A percentile compares a stretch with the other conserved stretches of the same genome.
These are phyloP conservation scores for Dentipellis sp. DNA, from an alignment of 768 basidiomycete species.

Conservation along the genomic window DNA sequence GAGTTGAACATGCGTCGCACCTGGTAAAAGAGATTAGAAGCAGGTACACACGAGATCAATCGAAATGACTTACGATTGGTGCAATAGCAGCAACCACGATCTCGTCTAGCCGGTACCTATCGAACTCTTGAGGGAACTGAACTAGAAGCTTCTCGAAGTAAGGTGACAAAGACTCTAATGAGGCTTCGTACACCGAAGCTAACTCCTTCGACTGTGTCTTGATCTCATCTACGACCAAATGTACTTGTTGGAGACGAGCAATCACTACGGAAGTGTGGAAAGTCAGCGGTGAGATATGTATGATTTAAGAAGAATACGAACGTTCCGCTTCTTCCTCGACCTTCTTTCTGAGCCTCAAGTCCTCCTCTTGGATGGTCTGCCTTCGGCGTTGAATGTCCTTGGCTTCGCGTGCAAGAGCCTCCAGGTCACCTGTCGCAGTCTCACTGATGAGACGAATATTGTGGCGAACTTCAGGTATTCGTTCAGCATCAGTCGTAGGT, in stretches of 20 bases:
- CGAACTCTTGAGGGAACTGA: constrained; percentile 67
- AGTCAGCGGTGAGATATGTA: background rate
- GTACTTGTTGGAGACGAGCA: constrained; percentile 65
- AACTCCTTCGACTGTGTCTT: constrained; percentile 54
- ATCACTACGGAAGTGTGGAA: constrained; percentile 43
- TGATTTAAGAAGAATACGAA: constrained; percentile 25
- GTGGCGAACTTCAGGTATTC: constrained; percentile 95
- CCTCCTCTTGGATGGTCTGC: constrained; percentile 63
- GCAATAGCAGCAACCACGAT: constrained; percentile 88
- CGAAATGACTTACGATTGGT: constrained; percentile 43
- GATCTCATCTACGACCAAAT: constrained; percentile 68
- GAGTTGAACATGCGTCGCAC: constrained; percentile 60
- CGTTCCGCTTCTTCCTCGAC: constrained; percentile 72
- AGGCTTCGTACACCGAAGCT: constrained; percentile 56
- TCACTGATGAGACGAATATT: constrained; percentile 86
- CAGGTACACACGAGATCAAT: background rate
- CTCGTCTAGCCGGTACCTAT: constrained; percentile 76
- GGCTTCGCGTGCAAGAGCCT: constrained; percentile 86
- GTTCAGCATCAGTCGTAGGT: constrained; percentile 76
- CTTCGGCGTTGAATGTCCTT: constrained; percentile 74
- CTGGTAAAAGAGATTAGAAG: constrained; percentile 20
- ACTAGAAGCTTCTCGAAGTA: constrained; percentile 63
- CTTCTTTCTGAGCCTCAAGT: constrained; percentile 55
- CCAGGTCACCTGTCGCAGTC: constrained; percentile 73
- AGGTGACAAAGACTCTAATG: constrained; percentile 65